phyloP scores from a whole-genome alignment of 192 early-diverging fungal genomes.

The Dimargaris verticillata region DNA sequence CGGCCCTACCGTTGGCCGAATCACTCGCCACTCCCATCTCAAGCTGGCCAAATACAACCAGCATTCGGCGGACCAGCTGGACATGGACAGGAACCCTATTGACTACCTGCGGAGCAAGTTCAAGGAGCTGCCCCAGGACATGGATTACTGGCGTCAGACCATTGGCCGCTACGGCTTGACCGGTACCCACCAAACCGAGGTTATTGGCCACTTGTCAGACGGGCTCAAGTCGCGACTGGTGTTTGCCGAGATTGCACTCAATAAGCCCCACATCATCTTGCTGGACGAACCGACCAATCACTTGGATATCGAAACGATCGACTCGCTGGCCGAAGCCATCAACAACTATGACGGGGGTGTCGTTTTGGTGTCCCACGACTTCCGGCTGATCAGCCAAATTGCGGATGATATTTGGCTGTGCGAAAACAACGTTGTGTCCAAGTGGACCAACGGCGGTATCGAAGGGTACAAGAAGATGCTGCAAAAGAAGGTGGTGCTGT shows the following conservation, averaged over 20 bases:
- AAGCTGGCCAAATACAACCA: conserved; percentile 95
- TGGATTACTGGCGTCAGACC: conserved; percentile 77
- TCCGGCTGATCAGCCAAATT: conserved; percentile 91
- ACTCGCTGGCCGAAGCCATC: conserved; percentile 89
- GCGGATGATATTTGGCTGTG: conserved; percentile 90
- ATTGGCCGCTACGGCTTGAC: conserved; percentile 90
- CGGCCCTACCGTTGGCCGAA: conserved; percentile 62
- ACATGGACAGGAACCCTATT: conserved; percentile 69
- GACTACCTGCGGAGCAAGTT: conserved; percentile 81
- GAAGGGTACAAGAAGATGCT: conserved; percentile 82
- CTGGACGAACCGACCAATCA: conserved; percentile 94
- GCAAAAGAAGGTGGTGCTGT: conserved; percentile 55
- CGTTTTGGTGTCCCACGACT: conserved; percentile 97
- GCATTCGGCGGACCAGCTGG: conserved; percentile 94
- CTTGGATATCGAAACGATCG: conserved; percentile 83
- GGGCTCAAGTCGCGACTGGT: conserved; percentile 88
- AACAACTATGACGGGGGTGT: conserved; percentile 89
- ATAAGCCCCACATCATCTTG: conserved; percentile 71
- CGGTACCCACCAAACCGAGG: conserved; percentile 78
- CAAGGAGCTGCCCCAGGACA: conserved; percentile 63
- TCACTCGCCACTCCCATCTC: conserved; percentile 77
- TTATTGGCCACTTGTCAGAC: conserved; percentile 79
- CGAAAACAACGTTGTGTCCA: conserved; percentile 57
- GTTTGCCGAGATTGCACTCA: conserved; percentile 48
- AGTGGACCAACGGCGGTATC: conserved; percentile 64